Conservation (phyloP, 192 early-diverging fungal species). For the Globomyces pollinis-pini region DNA sequence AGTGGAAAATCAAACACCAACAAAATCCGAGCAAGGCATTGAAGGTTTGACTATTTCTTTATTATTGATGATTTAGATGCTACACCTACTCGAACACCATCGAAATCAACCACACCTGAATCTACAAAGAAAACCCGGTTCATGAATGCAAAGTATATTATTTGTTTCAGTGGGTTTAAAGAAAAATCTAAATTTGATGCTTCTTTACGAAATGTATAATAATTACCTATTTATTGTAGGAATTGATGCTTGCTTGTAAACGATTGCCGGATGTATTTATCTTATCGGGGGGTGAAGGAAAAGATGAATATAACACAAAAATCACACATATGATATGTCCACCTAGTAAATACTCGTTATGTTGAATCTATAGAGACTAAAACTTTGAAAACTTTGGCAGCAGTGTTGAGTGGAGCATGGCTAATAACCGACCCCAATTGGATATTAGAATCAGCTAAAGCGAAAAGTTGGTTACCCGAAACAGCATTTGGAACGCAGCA, state of each 20-base stretch:
- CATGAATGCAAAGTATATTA: not conserved
- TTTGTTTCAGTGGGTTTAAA: constrained; percentile 3
- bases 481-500: not conserved
- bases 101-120: not conserved
- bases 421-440: constrained; percentile 2
- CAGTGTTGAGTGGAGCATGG: constrained; percentile 1
- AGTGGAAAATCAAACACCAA: not conserved
- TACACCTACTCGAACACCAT: too few species aligned
- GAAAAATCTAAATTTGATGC: constrained; percentile 8
- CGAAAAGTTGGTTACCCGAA: not conserved
- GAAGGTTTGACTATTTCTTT: too few species aligned
- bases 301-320: not conserved
- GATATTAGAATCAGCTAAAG: not conserved
- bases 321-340: constrained; percentile 6
- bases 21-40: not conserved
- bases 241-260: not conserved
- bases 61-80: too few species aligned
- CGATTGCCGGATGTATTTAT: not conserved
- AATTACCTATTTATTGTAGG: not conserved
- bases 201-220: not conserved
- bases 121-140: not conserved
- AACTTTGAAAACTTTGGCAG: constrained; percentile 9
- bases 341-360: too few species aligned
- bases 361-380: too few species aligned
- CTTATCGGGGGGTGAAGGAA: constrained; percentile 5